Evolutionary conservation across 2,329 filamentous ascomycete genomes (phyloP).

Genomic region (Ceratocystis destructans): DNA sequence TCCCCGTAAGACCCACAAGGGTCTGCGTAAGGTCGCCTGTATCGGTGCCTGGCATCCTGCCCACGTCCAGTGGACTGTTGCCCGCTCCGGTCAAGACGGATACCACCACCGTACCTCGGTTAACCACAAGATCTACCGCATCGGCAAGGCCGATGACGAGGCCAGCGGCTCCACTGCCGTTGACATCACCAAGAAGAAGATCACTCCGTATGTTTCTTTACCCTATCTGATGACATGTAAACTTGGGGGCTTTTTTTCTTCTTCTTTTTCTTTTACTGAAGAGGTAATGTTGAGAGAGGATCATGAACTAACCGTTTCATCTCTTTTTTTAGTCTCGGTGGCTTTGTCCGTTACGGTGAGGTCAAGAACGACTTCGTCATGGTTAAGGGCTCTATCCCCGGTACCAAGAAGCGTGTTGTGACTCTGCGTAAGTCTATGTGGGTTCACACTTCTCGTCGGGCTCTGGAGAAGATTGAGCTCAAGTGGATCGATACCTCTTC

Average conservation of each 20-base stretch:
- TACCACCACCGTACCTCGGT: conserved; percentile 99
- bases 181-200: conserved; percentile 97
- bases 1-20: conserved; percentile 99
- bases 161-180: conserved; percentile 88
- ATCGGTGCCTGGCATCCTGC: conserved; percentile 99
- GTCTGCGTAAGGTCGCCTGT: conserved; percentile 99
- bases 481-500: conserved; percentile 99
- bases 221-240: neutral
- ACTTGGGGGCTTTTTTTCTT: too few species aligned
- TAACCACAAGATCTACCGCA: conserved; percentile 99
- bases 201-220: conserved; percentile 75
- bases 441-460: conserved; percentile 85
- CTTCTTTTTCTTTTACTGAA: too few species aligned
- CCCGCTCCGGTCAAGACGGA: conserved; percentile 97
- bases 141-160: conserved; percentile 83
- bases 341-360: conserved; percentile 98
- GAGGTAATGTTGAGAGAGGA: too few species aligned
- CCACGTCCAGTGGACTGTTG: conserved; percentile 99
- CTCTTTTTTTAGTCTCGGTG: conserved; percentile 59
- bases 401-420: conserved; percentile 99
- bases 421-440: conserved; percentile 99
- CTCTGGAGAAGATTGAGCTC: conserved; percentile 97
- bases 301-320: conserved; percentile 26
- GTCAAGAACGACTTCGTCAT: conserved; percentile 98
- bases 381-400: conserved; percentile 93